Evolutionary conservation across 139 green algal species (phyloP), one percentile per base, ranked within the genome.

Genomic region (Microglena sp.): DNA sequence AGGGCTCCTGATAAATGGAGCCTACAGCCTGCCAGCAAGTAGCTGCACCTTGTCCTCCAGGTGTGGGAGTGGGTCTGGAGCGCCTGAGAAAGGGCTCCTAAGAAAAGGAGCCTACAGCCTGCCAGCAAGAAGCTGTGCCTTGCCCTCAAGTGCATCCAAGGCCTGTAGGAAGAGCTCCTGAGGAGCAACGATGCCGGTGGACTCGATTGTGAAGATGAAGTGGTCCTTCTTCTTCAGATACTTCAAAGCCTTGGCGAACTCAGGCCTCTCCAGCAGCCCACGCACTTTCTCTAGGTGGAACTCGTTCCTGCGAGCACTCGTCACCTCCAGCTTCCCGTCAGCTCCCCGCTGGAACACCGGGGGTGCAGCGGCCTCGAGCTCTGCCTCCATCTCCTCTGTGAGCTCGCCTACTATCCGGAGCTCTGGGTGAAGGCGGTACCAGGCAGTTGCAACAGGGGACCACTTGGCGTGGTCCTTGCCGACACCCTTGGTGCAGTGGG

Each of bases 181-280:
- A 0, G 90, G 82, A 21, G 71, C 75, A 58, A 93, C 72, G n/a
- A 79, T 76, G 5, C 92, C 93, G 3, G 85, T 88, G 8, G 71
- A 87, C 81, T 99, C 88, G 3, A 99, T 87, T n/a, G 91, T 96
- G 74, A 96, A 99, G 45, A 99, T 93, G 73, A 97, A 97, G 76
- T 96, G 89, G 62, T 97, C 82, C 73, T 97, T 96, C 22, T 76
- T 63, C 69, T 95, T 93, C 29, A 84, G 78, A 36, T 95, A 70
- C 73, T 90, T 61, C 18, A 97, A 44, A 6, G 62, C 53, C 2
- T 79, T 68, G 0, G 71, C 40, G 74, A 81, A 90, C 15, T 32
- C 31, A 33, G 85, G 67, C 43, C 86, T 64, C 18, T 85, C 75
- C 68, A 73, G 45, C 74, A 91, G 46, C 35, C 34, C 35, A 33